phyloP scores from a whole-genome alignment of 345 rosid species.

The Nephelium lappaceum region DNA sequence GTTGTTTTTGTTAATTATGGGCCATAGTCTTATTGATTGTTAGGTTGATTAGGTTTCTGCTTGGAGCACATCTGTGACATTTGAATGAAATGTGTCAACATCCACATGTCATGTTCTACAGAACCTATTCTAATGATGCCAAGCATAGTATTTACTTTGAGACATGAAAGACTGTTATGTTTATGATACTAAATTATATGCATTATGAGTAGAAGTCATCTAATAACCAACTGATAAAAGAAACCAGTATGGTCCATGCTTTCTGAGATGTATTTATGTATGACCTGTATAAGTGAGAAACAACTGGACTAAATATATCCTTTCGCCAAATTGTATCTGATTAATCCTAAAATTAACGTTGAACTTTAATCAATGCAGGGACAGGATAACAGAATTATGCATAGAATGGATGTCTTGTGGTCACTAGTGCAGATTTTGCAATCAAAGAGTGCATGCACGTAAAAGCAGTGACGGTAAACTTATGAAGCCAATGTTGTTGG shows the following conservation, averaged over 20 bases:
- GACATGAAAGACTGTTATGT: neutral
- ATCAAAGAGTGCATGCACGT: slow-evolving; percentile 52
- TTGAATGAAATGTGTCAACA: neutral
- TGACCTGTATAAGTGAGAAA: neutral
- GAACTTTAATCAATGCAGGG: slow-evolving; percentile 53
- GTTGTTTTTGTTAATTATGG: neutral
- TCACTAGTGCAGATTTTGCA: slow-evolving; percentile 87
- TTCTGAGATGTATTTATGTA: neutral
- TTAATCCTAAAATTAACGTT: slow-evolving; percentile 2
- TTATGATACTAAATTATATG: neutral
- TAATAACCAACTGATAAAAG: neutral
- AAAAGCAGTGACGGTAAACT: slow-evolving; percentile 26
- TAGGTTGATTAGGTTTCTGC: neutral
- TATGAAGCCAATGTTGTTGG: slow-evolving; percentile 22
- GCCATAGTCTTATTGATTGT: neutral
- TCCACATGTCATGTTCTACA: neutral
- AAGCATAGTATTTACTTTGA: neutral
- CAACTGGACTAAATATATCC: neutral
- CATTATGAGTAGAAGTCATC: neutral
- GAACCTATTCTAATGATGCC: neutral
- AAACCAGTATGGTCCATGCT: neutral
- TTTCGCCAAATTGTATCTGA: neutral
- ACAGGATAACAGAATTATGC: slow-evolving; percentile 66
- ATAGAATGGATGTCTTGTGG: slow-evolving; percentile 95
- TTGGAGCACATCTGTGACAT: neutral